Base-by-base conservation (phyloP, 1,284 basidiomycete species). In the Apiotrichum sp. region DNA sequence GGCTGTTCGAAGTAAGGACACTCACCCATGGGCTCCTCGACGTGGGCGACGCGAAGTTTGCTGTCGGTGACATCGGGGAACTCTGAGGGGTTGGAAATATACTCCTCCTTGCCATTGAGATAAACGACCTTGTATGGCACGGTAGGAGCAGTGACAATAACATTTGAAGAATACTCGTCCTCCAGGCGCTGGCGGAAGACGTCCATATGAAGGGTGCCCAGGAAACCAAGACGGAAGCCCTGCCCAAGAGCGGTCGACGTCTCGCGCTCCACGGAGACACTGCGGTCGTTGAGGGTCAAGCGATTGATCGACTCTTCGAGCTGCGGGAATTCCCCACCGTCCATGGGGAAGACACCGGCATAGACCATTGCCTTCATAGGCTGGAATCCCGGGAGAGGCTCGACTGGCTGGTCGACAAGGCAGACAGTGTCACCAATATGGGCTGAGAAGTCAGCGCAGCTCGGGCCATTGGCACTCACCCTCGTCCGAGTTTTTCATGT, bases 401-500 rank as follows among this genome's bases (percentile, higher is more conserved):
- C 84, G 4, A 95, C 88, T 7, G 79, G 78, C 55, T 84, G 81
- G n/a, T 87, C 86, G 3, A 84, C 80, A 33, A 83, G 84, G 72
- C 93, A 83, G 55, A 98, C 81, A 0, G 96, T 98, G 71, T 99
- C 96, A 38, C 96, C 96, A 47, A 69, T 67, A 55, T 64, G 60
- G 6, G 72, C 64, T 65, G 50, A 56, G 42, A 6, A 14, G 40
- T 51, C n/a, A 38, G 42, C 16, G 41, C 38, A 45, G 10, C 36
- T 9, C 7, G 3, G 8, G 14, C 9, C 38, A n/a, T 38, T 11
- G 32, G 10, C 32, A 52, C 71, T 49, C 53, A 91, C 93, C 93
- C 80, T 98, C 95, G n/a, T 86, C 85, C 13, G 90, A 90, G 67
- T 98, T 88, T 74, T 98, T 98, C 95, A 98, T 98, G 69, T 92